Percentiles rank a stretch among this genome's conserved stretches.
Evolutionary conservation across 2,329 filamentous ascomycete species (phyloP).

Genomic region (Pyrenochaeta sp.): DNA sequence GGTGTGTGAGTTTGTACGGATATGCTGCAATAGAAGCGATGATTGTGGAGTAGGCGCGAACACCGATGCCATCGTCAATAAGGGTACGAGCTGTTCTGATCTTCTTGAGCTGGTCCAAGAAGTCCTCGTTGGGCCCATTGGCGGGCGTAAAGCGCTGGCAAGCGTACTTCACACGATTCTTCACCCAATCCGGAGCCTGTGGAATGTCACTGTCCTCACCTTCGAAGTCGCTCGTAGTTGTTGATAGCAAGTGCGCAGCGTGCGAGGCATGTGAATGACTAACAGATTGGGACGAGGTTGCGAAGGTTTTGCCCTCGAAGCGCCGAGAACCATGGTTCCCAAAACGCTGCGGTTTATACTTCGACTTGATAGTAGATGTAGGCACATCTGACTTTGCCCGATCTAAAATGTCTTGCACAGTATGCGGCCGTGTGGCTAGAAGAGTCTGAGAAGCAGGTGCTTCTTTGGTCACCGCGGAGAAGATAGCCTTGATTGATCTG

Average conservation of each 20-base stretch:
- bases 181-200: slow-evolving; percentile 73
- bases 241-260: slow-evolving; percentile 62
- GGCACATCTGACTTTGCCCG: slow-evolving; percentile 62
- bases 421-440: slow-evolving; percentile 28
- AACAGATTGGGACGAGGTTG: slow-evolving; percentile 26
- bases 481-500: slow-evolving; percentile 27
- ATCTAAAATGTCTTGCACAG: slow-evolving; percentile 55
- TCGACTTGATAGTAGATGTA: slow-evolving; percentile 16
- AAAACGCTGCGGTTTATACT: slow-evolving; percentile 19
- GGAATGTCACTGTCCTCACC: slow-evolving; percentile 64
- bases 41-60: slow-evolving; percentile 85
- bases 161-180: slow-evolving; percentile 72
- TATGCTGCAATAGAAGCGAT: slow-evolving; percentile 88
- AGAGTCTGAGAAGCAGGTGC: slow-evolving; percentile 26
- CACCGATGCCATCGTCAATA: slow-evolving; percentile 77
- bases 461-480: slow-evolving; percentile 11
- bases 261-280: slow-evolving; percentile 22
- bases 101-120: slow-evolving; percentile 77
- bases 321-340: slow-evolving; percentile 34
- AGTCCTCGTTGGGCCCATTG: slow-evolving; percentile 75
- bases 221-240: slow-evolving; percentile 83
- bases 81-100: slow-evolving; percentile 77
- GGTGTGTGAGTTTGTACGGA: slow-evolving; percentile 64
- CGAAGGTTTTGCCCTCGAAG: slow-evolving; percentile 45
- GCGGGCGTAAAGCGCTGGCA: slow-evolving; percentile 80